These are phyloP conservation scores for Kodamaea kakaduensis DNA, from an alignment of 805 yeast species.

Conservation along the genomic window DNA sequence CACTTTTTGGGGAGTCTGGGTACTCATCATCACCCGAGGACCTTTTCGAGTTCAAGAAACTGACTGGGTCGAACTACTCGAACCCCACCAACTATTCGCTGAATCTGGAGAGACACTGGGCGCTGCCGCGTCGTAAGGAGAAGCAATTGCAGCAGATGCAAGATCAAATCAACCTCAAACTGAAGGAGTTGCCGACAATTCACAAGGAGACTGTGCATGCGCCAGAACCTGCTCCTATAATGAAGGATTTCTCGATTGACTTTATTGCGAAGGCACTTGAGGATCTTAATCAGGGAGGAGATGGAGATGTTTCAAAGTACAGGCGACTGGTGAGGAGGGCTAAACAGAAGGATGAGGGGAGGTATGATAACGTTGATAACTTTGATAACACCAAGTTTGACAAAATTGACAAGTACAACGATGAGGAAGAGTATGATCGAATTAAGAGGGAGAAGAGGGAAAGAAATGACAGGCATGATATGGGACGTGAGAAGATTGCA, in stretches of 20 bases:
- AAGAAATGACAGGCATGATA: too few species aligned
- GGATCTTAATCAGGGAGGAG: constrained; percentile 42
- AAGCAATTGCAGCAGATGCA: constrained; percentile 32
- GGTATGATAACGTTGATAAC: too few species aligned
- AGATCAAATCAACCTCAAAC: constrained; percentile 34
- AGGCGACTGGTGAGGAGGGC: constrained; percentile 34
- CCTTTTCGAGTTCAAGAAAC: constrained; percentile 7
- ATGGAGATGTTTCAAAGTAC: constrained; percentile 40
- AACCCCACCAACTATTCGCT: constrained; percentile 31
- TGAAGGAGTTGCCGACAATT: constrained; percentile 25
- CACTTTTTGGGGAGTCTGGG: constrained; percentile 15
- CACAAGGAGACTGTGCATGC: constrained; percentile 14
- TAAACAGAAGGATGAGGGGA: constrained; percentile 12
- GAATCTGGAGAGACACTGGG: constrained; percentile 35
- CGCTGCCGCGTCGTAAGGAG: constrained; percentile 38
- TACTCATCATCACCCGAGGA: constrained; percentile 16
- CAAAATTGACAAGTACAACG: too few species aligned
- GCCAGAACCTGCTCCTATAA: constrained; percentile 32
- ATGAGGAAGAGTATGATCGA: too few species aligned
- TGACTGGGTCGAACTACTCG: constrained; percentile 29
- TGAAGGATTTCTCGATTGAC: constrained; percentile 43
- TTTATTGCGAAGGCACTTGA: constrained; percentile 45
- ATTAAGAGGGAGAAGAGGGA: constrained; percentile 9
- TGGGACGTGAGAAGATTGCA: too few species aligned
- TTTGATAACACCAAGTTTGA: too few species aligned